A percentile compares a stretch with the other conserved stretches of the same genome.
Evolutionary conservation across 768 basidiomycete genomes (phyloP).

Genomic region (Suillus spraguei): DNA sequence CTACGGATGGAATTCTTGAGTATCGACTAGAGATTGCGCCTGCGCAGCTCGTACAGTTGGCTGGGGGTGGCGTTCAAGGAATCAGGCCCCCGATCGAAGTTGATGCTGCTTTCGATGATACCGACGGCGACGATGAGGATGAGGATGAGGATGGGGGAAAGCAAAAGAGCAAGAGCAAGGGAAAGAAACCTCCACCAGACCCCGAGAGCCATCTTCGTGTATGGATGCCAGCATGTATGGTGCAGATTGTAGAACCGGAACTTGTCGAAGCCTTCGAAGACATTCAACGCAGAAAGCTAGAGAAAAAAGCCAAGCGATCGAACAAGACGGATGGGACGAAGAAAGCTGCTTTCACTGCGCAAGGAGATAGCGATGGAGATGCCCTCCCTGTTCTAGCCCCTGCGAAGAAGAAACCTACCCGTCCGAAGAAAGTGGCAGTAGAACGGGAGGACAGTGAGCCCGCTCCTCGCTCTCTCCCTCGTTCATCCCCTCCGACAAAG

Average conservation of each 20-base stretch:
- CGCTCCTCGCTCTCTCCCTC: not conserved
- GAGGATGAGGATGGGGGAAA: constrained; percentile 38
- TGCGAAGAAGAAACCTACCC: constrained; percentile 5
- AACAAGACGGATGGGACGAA: constrained; percentile 35
- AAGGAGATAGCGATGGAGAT: constrained; percentile 14
- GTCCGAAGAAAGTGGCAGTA: not conserved
- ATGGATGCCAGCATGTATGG: constrained; percentile 86
- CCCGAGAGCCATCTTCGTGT: constrained; percentile 61
- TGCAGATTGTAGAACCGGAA: constrained; percentile 63
- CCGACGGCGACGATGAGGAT: constrained; percentile 54
- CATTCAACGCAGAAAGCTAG: constrained; percentile 45
- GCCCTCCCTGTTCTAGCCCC: not conserved
- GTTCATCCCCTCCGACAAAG: not conserved
- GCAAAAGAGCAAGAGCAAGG: constrained; percentile 32
- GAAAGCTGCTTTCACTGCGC: constrained; percentile 19
- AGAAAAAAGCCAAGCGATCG: constrained; percentile 44
- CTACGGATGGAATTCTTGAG: constrained; percentile 72
- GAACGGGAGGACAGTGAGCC: not conserved
- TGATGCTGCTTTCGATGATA: constrained; percentile 51
- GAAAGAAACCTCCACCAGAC: constrained; percentile 43
- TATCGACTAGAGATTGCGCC: constrained; percentile 82
- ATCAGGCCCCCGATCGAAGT: constrained; percentile 47
- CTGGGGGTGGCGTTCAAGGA: constrained; percentile 69
- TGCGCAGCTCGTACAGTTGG: constrained; percentile 60
- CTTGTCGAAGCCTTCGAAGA: constrained; percentile 66